phyloP scores from a whole-genome alignment of 768 basidiomycete genomes.

The Collybia sordida region DNA sequence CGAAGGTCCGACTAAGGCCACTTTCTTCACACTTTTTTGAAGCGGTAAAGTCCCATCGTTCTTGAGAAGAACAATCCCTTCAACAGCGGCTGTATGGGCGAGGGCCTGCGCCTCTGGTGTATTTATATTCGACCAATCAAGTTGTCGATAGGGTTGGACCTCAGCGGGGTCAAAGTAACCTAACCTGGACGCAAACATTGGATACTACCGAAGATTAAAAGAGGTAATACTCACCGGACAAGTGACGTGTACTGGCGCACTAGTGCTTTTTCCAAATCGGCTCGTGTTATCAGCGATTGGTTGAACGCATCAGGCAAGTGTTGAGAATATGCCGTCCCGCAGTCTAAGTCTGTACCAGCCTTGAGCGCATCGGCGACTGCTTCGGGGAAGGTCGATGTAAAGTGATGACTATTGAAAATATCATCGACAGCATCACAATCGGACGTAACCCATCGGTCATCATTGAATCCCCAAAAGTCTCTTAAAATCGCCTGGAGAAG shows the following conservation, averaged over 20 bases:
- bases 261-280: slow-evolving; percentile 43
- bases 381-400: slow-evolving; percentile 39
- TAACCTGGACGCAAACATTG: slow-evolving; percentile 31
- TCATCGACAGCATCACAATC: slow-evolving; percentile 58
- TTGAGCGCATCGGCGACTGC: slow-evolving; percentile 51
- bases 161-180: slow-evolving; percentile 57
- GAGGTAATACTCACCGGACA: slow-evolving; percentile 37
- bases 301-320: slow-evolving; percentile 49
- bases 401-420: slow-evolving; percentile 51
- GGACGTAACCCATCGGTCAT: slow-evolving; percentile 53
- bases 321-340: slow-evolving; percentile 45
- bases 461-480: slow-evolving; percentile 50
- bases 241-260: slow-evolving; percentile 52
- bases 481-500: slow-evolving; percentile 52
- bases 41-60: slow-evolving; percentile 63
- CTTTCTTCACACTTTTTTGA: slow-evolving; percentile 37
- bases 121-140: slow-evolving; percentile 51
- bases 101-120: slow-evolving; percentile 44
- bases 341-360: slow-evolving; percentile 57
- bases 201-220: slow-evolving; percentile 1
- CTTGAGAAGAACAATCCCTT: slow-evolving; percentile 61
- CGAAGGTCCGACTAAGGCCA: slow-evolving; percentile 63
- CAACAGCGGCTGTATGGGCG: slow-evolving; percentile 49
- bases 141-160: slow-evolving; percentile 49
- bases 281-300: slow-evolving; percentile 43